Base-by-base conservation (phyloP, 1,284 basidiomycete species). In the Trametes sp. region DNA sequence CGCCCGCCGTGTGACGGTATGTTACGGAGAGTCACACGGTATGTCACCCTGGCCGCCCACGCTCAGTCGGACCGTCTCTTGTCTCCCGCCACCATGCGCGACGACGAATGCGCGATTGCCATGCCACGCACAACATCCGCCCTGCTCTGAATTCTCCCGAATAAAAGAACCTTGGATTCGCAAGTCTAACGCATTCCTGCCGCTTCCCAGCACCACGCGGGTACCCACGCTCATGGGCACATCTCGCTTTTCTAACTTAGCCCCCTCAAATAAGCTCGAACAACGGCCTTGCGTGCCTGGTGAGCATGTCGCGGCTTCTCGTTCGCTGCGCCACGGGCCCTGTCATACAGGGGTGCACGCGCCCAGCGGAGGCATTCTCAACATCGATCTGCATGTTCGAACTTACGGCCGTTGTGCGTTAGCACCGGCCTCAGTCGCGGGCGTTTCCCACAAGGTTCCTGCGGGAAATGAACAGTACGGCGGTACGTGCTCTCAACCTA, bases 201-300 rank as follows among this genome's bases (percentile, higher is more conserved):
- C 51, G 21, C 61, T 45, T 58, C 61, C 46, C 61, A 62, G 38
- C 49, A 36, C 45, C 61, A 58, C 29, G 57, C 56, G 56, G 56
- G 19, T 31, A 33, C 45, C 42, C 55, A 62, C 51, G 55, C 41
- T 54, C 60, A 44, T 62, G 61, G 52, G 60, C 38, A 54, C 45
- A 21, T 45, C 33, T 29, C 31, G 26, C 29, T 49, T 55, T 51
- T 42, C 46, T 28, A 36, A n/a, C n/a, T n/a, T n/a, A n/a, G 31
- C 41, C 23, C 48, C 26, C 41, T 54, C 51, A 57, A 49, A 58
- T 54, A 54, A 62, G 61, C 56, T 55, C 61, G 56, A 44, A 42
- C n/a, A 31, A 16, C 38, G 23, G 38, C 29, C 11, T 26, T 23
- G 28, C 29, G 38, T 51, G 44, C 56, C 48, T 62, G 48, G 41